Base-by-base conservation (phyloP, 352 stramenopile species). In the Pythium rishiriense region DNA sequence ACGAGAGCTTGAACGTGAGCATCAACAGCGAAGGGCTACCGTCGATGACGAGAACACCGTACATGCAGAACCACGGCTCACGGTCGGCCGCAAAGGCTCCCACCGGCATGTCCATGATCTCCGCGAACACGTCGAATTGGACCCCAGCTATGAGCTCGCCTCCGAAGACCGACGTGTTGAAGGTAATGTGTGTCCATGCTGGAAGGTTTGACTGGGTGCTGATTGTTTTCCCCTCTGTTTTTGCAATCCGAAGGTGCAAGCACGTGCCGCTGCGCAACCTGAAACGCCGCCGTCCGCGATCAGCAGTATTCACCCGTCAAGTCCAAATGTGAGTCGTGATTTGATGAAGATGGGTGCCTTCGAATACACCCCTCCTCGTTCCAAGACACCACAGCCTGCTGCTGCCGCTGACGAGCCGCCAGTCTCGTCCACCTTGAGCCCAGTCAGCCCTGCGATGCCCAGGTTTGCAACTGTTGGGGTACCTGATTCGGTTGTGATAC, bases 341-440 rank as follows among this genome's bases (percentile, higher is more conserved):
- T 62, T 93, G 28, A 90, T 91, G 81, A 89, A 93, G 52, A 79
- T 90, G 60, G 84, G 84, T 41, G 84, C 79, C 5, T 93, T 93
- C 26, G 85, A 91, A 63, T 87, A 81, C 59, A 89, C 85, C 11
- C 85, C 85, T 39, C 79, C 78, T 21, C 81, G 61, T 25, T 62
- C 46, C 3, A 71, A 72, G 22, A 81, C 69, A 33, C 58, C 70
- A 19, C 51, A 35, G 6, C 17, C 69, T 72, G n/a, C 65, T 72
- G 52, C 56, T 33, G 7, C 64, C 79, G 37, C 28, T n/a, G 24
- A 39, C 11, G 42, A 53, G 14, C 14, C 51, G 12, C 51, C n/a
- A 25, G 24, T 8, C 7, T 15, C 39, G 67, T n/a, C 57, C 46
- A 14, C 61, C 70, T 41, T 66, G 47, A 87, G 75, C 1, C 77